These are phyloP conservation scores for Colletotrichum cordylinicola DNA, from an alignment of 2,329 filamentous ascomycete species.

Conservation along the genomic window DNA sequence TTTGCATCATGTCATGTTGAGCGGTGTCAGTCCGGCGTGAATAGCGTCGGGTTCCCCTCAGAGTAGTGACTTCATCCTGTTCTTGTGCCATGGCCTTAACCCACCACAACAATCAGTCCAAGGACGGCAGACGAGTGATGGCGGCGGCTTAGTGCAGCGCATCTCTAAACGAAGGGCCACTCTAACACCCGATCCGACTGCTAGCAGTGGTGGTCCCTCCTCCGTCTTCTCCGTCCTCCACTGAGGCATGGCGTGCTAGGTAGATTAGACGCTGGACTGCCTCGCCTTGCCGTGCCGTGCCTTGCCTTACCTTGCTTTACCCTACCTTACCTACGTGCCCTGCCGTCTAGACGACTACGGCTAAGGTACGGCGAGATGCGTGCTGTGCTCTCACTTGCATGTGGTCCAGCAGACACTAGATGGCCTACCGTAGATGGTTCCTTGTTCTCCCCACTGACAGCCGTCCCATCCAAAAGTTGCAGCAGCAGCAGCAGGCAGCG, in stretches of 20 bases:
- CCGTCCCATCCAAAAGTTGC: background rate
- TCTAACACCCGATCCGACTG: conserved; percentile 3
- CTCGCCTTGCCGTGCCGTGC: background rate
- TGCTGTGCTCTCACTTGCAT: background rate
- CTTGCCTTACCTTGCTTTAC: background rate
- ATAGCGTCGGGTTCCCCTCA: background rate
- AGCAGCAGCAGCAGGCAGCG: background rate
- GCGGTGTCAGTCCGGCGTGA: background rate
- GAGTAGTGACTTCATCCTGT: background rate
- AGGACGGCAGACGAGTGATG: conserved; percentile 7
- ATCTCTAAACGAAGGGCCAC: background rate
- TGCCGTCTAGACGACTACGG: background rate
- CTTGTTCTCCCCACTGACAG: background rate
- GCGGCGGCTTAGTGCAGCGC: conserved; percentile 10
- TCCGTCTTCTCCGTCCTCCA: background rate
- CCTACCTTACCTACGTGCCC: background rate
- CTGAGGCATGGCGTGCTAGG: background rate
- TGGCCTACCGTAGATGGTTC: background rate
- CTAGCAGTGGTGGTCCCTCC: background rate
- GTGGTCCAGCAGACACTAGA: background rate
- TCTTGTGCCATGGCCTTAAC: background rate
- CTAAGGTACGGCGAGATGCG: background rate
- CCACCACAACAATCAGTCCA: background rate
- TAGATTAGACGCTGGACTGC: background rate
- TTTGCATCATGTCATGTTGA: background rate